Percentiles rank a stretch among this genome's conserved stretches.
Conservation (phyloP, 1,139 yeast species). For the Pichia sp. region DNA sequence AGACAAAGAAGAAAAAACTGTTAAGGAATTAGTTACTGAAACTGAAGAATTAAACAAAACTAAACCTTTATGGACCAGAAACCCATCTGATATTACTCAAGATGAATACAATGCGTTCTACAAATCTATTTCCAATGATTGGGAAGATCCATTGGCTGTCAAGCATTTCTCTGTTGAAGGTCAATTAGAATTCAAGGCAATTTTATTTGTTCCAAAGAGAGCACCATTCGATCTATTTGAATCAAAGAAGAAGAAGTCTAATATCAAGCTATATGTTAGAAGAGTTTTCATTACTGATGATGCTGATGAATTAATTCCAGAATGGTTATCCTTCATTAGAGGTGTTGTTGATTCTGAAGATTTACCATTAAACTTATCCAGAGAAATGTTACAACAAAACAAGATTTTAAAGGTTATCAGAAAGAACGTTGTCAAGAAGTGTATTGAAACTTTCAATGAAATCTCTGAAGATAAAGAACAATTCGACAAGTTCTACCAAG, state of each 20-base stretch:
- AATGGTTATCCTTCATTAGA: conserved; percentile 94
- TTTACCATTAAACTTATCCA: conserved; percentile 98
- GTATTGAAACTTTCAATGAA: conserved; percentile 97
- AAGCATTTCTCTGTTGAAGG: conserved; percentile 99
- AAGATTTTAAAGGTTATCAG: conserved; percentile 98
- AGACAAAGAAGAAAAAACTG: conserved; percentile 62
- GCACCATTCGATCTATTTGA: conserved; percentile 99
- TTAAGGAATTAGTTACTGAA: conserved; percentile 78
- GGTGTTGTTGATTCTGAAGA: conserved; percentile 99
- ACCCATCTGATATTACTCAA: conserved; percentile 95
- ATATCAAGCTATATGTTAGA: conserved; percentile 98
- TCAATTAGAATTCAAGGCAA: conserved; percentile 98
- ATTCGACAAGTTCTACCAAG: conserved; percentile 97
- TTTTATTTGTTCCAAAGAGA: conserved; percentile 96
- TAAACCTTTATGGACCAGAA: conserved; percentile 99
- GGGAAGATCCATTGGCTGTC: conserved; percentile 99
- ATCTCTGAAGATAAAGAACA: conserved; percentile 98
- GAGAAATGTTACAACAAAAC: conserved; percentile 99
- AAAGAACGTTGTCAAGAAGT: conserved; percentile 98
- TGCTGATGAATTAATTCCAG: conserved; percentile 98
- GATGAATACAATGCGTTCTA: conserved; percentile 99
- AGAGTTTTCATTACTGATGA: conserved; percentile 99
- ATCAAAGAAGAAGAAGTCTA: conserved; percentile 96
- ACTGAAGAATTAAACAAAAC: conserved; percentile 97
- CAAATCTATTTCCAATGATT: conserved; percentile 98